Base-by-base conservation (phyloP, 169 alveolate species). In the Cyclospora cayetanensis region DNA sequence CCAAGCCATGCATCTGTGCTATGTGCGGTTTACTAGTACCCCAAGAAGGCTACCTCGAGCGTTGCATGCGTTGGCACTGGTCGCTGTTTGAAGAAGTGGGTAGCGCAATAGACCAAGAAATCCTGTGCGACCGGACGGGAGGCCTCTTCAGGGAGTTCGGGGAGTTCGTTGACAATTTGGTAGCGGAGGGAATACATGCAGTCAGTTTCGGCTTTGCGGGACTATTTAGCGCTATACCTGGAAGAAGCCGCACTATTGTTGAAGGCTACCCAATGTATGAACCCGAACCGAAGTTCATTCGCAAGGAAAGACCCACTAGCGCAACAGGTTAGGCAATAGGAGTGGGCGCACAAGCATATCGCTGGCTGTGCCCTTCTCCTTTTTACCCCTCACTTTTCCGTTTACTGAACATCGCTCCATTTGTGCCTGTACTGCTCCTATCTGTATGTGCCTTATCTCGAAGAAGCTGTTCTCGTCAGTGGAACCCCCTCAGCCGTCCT, bases 221-320 rank as follows among this genome's bases (percentile, higher is more conserved):
- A 41, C 42, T 53, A 15, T 76, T 79, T 43, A 37, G 46, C 18
- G 41, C 82, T 22, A 34, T 52, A 4, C 89, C 88, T 50, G 82
- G 93, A 4, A 46, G 82, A n/a, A 34, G 89, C 83, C 93, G 29
- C 46, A 41, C 53, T 31, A 42, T 89, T 0, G 72, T 89, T 2
- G 93, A 89, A 37, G 93, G 93, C 27, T 89, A 89, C 77, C 90
- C 93, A 29, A 80, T 89, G 70, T 89, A 89, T 80, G 93, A 89
- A 31, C 93, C 93, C 0, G 93, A 89, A 0, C 89, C 88, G 2
- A 25, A 46, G 60, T 55, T 53, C 70, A 0, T 66, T 55, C 84
- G 93, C 46, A 89, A 89, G 85, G 93, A 76, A 12, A 60, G 93
- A 12, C 93, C 93, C 7, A 89, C 93, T 7, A 76, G 93, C 77